These are phyloP conservation scores for Pythium diclinum DNA, from an alignment of 352 stramenopile species.

Conservation along the genomic window DNA sequence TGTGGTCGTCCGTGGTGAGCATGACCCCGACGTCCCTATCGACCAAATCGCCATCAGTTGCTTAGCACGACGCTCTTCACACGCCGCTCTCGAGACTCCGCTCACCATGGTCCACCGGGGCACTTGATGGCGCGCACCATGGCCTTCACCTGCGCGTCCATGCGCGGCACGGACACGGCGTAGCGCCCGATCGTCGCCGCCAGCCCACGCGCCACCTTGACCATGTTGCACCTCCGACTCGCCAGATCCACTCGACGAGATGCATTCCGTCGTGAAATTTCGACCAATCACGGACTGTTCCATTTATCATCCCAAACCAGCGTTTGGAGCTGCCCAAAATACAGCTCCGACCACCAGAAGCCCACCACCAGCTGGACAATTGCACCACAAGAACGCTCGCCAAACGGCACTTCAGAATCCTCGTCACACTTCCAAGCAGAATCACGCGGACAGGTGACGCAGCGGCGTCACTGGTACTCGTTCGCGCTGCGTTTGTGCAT, in stretches of 20 bases:
- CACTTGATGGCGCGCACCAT: constrained; percentile 69
- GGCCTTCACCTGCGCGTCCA: constrained; percentile 63
- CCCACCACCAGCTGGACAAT: background rate
- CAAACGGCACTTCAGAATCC: constrained; percentile 29
- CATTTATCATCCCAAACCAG: background rate
- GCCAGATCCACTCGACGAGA: background rate
- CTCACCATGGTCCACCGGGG: constrained; percentile 55
- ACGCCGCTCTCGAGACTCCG: background rate
- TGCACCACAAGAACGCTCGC: constrained; percentile 29
- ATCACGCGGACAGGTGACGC: constrained; percentile 17
- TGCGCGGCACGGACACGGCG: constrained; percentile 35
- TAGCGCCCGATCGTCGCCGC: constrained; percentile 36
- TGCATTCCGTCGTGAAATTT: background rate
- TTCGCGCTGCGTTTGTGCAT: constrained; percentile 27
- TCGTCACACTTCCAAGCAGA: constrained; percentile 20
- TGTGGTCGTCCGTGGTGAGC: constrained; percentile 75
- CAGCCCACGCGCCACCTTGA: constrained; percentile 59
- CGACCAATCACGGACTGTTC: constrained; percentile 3
- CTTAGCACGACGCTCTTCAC: background rate
- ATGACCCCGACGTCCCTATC: constrained; percentile 73
- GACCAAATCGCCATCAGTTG: background rate
- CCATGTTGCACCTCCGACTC: constrained; percentile 33
- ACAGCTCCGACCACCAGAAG: background rate
- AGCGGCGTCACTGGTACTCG: constrained; percentile 17
- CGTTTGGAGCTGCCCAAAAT: background rate